These are phyloP conservation scores for Fonsecaea erecta DNA, from an alignment of 2,329 filamentous ascomycete genomes.

Conservation along the genomic window DNA sequence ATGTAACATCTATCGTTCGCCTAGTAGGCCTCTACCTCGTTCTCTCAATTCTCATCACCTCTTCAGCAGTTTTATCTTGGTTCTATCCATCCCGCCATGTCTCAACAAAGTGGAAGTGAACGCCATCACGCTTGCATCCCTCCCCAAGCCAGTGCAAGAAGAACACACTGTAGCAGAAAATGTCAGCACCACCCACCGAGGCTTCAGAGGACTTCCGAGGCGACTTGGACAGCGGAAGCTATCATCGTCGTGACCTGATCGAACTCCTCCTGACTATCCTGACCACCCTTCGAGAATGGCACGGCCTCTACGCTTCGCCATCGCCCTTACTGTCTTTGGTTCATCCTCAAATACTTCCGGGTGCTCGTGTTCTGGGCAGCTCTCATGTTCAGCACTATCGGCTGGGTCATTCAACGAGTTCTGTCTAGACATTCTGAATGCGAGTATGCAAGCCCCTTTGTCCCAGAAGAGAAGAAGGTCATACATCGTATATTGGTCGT, in stretches of 20 bases:
- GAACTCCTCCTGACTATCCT: conserved; percentile 56
- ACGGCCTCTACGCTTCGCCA: conserved; percentile 54
- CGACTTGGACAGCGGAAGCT: conserved; percentile 3
- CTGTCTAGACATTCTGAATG: no score
- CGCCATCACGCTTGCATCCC: background rate
- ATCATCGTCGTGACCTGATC: conserved; percentile 35
- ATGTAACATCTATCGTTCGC: background rate
- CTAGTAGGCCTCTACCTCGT: background rate
- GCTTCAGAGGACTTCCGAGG: background rate
- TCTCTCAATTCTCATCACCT: background rate
- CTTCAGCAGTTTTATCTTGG: background rate
- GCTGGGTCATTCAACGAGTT: conserved; percentile 54
- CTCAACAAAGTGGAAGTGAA: background rate
- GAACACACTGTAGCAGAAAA: background rate
- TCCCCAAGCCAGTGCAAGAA: no score
- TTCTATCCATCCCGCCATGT: background rate
- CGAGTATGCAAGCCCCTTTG: no score
- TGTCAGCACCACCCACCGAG: background rate
- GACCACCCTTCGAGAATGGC: conserved; percentile 52
- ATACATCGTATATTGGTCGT: no score
- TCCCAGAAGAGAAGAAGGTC: no score
- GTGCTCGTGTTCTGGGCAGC: conserved; percentile 37
- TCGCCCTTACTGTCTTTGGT: conserved; percentile 52
- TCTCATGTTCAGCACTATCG: conserved; percentile 45
- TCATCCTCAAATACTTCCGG: conserved; percentile 53